Base-by-base conservation (phyloP, 306 rosid genomes). In the Parietaria judaica region DNA sequence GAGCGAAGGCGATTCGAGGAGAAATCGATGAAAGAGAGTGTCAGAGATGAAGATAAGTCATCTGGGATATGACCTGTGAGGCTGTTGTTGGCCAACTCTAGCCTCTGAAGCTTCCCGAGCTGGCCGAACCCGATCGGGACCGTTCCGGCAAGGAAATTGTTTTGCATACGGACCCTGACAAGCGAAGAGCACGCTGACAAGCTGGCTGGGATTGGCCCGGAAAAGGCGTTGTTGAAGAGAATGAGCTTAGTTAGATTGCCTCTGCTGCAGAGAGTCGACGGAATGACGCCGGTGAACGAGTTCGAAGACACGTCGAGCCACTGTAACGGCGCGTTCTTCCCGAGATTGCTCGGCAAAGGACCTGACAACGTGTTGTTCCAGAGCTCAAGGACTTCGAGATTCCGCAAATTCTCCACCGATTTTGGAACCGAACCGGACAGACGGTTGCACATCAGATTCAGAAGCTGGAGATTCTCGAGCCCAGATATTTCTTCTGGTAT, bases 231-330 rank as follows among this genome's bases (percentile, higher is more conserved):
- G 81, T 79, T 92, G 87, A 92, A 92, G 52, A 92, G 95, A 57
- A 88, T 92, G 39, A 92, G 99, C 83, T 92, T 92, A 68, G 95
- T 88, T 54, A 92, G 96, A 71, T 84, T 84, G 45, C 96, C 95
- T 13, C 68, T 64, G 50, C 70, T 80, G 83, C 96, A 92, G 70
- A 92, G 70, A 16, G 81, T 68, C 50, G 73, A 41, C 60, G 96
- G 99, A 88, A 92, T 84, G 49, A 79, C 78, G 34, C 99, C 95
- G 15, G 87, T 72, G 56, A 92, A 65, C 11, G 85, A 79, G 71
- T 92, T 92, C 80, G 99, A 88, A 14, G 99, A 92, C 34, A 92
- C 74, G 74, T 92, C 96, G 79, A 92, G 67, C 99, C 94, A 84
- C 55, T 75, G 85, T 80, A 92, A 71, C 53, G 83, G 87, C 14